Base-by-base conservation (phyloP, 768 basidiomycete genomes). In the Xerocomellus dryophilus region DNA sequence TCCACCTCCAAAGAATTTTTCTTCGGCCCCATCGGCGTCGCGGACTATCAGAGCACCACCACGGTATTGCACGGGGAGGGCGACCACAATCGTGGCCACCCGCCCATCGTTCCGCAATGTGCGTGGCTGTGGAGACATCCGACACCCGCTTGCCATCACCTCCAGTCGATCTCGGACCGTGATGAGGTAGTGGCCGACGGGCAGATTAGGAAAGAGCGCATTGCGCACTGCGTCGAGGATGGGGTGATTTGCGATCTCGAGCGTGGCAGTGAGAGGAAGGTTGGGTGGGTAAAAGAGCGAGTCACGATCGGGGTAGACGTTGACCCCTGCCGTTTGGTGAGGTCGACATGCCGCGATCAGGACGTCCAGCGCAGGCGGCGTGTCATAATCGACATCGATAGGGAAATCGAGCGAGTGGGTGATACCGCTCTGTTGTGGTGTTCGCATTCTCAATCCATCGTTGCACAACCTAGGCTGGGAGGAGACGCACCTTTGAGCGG, bases 341-440 rank as follows among this genome's bases (percentile, higher is more conserved):
- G 85, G 85, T 61, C 81, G 76, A 70, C 87, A 91, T 17, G 88
- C 80, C 5, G 83, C 83, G 59, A 91, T 81, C 62, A 92, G 78
- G 46, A 88, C 86, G 60, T 90, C 88, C 52, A 91, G 78, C 15
- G 90, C 83, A 1, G 88, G 88, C 15, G 89, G 88, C 15, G 83
- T 79, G 66, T 82, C 83, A 61, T 86, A 82, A 58, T 85, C 84
- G 42, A 88, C 78, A 61, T 91, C 86, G 54, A 92, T 81, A 5
- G 90, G 90, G 64, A 91, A 91, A 65, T 90, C 87, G 20, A 92
- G 77, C 9, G 88, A 85, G 65, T 92, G 87, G 0, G 86, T 84
- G 56, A 88, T 86, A 31, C 86, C 88, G 56, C 83, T 84, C 89
- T 92, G 34, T 53, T 35, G 34, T 42, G 38, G 51, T 21, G 31